These are phyloP conservation scores for Huntiella decipiens DNA, from an alignment of 2,329 filamentous ascomycete genomes.

Conservation along the genomic window DNA sequence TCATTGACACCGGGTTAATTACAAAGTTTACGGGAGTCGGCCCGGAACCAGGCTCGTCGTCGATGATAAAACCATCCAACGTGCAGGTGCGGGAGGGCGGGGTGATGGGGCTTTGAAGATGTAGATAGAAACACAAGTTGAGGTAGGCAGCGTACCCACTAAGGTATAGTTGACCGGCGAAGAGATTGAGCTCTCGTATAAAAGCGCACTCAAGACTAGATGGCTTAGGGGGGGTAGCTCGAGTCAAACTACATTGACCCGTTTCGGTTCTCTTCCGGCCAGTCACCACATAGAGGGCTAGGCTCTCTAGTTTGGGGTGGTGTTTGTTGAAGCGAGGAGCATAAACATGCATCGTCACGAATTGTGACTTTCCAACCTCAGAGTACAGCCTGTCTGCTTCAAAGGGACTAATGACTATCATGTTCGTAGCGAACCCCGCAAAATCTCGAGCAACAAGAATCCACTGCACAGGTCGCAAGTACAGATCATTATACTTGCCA, in stretches of 20 bases:
- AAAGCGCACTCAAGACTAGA: constrained; percentile 13
- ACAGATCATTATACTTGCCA: constrained; percentile 21
- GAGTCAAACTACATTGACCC: too few species aligned
- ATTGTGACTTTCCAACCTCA: constrained; percentile 18
- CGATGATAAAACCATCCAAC: constrained; percentile 20
- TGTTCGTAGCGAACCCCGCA: not conserved
- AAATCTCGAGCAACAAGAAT: constrained; percentile 19
- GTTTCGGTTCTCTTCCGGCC: not conserved
- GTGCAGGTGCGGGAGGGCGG: constrained; percentile 13
- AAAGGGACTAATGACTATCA: constrained; percentile 39
- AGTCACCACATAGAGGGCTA: constrained; percentile 26
- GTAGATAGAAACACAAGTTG: constrained; percentile 30
- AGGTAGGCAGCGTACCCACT: constrained; percentile 33
- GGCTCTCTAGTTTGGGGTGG: constrained; percentile 23
- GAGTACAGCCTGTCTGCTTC: constrained; percentile 36
- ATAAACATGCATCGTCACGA: constrained; percentile 31
- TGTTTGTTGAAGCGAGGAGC: constrained; percentile 24
- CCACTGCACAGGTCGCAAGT: constrained; percentile 35
- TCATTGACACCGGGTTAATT: constrained; percentile 21
- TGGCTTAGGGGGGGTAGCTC: too few species aligned
- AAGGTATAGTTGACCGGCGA: constrained; percentile 50
- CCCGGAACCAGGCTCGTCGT: not conserved
- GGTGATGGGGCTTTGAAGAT: constrained; percentile 21
- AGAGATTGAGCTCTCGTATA: constrained; percentile 38
- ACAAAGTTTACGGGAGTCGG: constrained; percentile 14